Conservation (phyloP, 495 filamentous ascomycete species). For the Chaetomium cochliodes region DNA sequence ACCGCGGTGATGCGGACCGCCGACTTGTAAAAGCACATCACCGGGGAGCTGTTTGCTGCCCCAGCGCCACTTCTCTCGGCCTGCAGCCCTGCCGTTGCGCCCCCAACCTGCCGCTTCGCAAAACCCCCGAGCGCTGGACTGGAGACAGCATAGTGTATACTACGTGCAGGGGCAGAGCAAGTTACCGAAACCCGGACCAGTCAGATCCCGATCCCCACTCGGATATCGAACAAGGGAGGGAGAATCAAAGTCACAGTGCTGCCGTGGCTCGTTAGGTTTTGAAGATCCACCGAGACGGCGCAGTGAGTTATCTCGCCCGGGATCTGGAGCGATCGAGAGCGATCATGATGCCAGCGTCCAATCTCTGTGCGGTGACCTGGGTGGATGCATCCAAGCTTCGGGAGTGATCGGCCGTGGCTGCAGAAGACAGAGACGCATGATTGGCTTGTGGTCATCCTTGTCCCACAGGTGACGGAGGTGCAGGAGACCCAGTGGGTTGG, state of each 20-base stretch:
- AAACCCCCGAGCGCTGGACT: background rate
- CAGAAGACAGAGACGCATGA: background rate
- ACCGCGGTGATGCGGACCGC: background rate
- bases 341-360: background rate
- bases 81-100: conserved; percentile 1
- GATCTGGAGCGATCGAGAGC: background rate
- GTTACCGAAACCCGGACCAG: background rate
- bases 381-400: conserved; percentile 2
- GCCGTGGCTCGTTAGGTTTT: background rate
- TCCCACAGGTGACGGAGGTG: background rate
- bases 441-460: background rate
- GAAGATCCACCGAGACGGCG: background rate
- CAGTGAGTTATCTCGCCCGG: background rate
- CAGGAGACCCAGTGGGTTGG: conserved; percentile 11
- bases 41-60: background rate
- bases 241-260: background rate
- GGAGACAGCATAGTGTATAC: no score
- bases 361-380: background rate
- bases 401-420: conserved; percentile 16
- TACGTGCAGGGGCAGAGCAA: background rate
- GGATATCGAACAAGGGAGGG: background rate
- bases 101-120: background rate
- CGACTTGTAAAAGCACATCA: background rate
- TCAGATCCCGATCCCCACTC: conserved; percentile 2
- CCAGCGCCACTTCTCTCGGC: background rate